Percentiles rank a stretch among this genome's conserved stretches.
These are phyloP conservation scores for Exidia glandulosa DNA, from an alignment of 768 basidiomycete genomes.

Conservation along the genomic window DNA sequence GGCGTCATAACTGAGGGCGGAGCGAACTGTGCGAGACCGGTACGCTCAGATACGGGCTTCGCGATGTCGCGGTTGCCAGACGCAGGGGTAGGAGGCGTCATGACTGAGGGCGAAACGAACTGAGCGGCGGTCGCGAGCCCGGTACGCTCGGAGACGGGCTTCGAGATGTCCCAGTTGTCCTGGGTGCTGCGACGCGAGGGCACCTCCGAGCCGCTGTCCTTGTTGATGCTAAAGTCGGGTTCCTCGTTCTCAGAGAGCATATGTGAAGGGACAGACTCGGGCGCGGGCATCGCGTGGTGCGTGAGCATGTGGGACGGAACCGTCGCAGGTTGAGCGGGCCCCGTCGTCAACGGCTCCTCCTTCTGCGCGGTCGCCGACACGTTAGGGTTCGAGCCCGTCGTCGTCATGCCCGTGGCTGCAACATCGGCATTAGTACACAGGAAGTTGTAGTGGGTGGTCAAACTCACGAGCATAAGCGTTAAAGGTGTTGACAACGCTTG, in stretches of 20 bases:
- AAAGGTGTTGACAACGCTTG: not conserved
- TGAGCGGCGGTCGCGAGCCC: not conserved
- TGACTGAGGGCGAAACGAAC: not conserved
- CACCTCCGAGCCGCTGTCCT: not conserved
- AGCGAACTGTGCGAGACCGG: not conserved
- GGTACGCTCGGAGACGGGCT: not conserved
- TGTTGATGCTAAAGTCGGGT: not conserved
- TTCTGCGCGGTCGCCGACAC: no score
- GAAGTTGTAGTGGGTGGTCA: no score
- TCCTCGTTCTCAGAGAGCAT: not conserved
- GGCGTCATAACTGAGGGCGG: not conserved
- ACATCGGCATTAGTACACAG: no score
- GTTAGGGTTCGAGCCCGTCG: no score
- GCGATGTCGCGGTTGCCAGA: not conserved
- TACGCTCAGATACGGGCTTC: not conserved
- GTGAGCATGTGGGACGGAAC: no score
- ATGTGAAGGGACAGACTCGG: no score
- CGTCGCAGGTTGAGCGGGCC: no score
- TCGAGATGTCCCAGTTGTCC: not conserved
- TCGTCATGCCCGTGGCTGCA: no score
- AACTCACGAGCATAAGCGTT: not conserved
- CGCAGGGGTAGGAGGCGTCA: not conserved
- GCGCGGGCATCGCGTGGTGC: no score
- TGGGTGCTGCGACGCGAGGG: not conserved
- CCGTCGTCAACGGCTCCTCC: no score